Base-by-base conservation (phyloP, 2,329 filamentous ascomycete species). In the Arthrobotrys iridis region DNA sequence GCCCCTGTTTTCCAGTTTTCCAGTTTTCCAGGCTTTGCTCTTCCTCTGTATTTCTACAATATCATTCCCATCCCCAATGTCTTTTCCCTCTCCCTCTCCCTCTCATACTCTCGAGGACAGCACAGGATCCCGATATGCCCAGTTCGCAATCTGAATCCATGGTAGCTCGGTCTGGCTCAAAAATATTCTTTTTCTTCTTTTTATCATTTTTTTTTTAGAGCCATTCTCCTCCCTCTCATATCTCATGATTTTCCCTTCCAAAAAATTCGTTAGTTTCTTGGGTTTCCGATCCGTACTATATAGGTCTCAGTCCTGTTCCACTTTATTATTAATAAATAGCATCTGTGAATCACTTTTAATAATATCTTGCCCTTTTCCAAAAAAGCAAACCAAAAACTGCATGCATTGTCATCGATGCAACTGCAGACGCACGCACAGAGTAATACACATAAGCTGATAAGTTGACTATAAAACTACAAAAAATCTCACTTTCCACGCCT, bases 1-100 rank as follows among this genome's bases (percentile, higher is more conserved):
- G n/a, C 10, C n/a, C 4, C 40, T 59, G 46, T 75, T 24, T 74
- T 65, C 46, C 37, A 48, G n/a, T n/a, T n/a, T 68, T 63, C 18
- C n/a, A 4, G 10, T 5, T 13, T 43, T 43, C n/a, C n/a, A n/a
- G n/a, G n/a, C n/a, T n/a, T 10, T 22, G 15, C 57, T 24, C 22
- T 24, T 24, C 20, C 8, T n/a, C 11, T 43, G 37, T 60, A 43
- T 24, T 28, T 46, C 20, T 46, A 43, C 37, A n/a, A 11, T 45
- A 30, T 35, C 30, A 26, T 55, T 20, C 22, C 48, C 15, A 55
- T 15, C 26, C n/a, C 20, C 26, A 58, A 60, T n/a, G n/a, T n/a
- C n/a, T n/a, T 70, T 73, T 65, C 59, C 64, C 59, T 57, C 20
- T 59, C 43, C 37, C 45, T 41, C 28, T 55, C 40, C 37, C 26